These are phyloP conservation scores for Chaetomium globosum DNA, from an alignment of 2,329 filamentous ascomycete species.

Conservation along the genomic window DNA sequence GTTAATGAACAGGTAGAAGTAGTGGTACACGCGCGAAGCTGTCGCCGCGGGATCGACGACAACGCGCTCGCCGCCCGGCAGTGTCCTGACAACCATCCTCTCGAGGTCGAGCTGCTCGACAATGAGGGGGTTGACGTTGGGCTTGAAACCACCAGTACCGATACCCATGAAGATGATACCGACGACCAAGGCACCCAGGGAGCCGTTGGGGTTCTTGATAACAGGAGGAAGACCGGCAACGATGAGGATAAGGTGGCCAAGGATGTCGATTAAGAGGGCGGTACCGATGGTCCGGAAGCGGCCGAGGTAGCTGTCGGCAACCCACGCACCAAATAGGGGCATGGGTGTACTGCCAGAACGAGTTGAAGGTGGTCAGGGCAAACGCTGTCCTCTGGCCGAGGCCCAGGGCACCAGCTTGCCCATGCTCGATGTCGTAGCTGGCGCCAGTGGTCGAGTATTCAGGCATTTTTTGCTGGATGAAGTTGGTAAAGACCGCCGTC, in stretches of 20 bases:
- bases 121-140: slow-evolving; percentile 69
- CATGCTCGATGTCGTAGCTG: slow-evolving; percentile 37
- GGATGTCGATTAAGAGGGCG: slow-evolving; percentile 62
- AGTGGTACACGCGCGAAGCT: slow-evolving; percentile 64
- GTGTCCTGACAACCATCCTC: slow-evolving; percentile 56
- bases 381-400: slow-evolving; percentile 45
- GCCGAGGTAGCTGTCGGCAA: slow-evolving; percentile 62
- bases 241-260: slow-evolving; percentile 69
- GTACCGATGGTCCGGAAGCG: slow-evolving; percentile 68
- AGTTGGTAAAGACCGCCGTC: slow-evolving; percentile 66
- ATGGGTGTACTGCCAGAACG: slow-evolving; percentile 63
- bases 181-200: slow-evolving; percentile 65
- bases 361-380: slow-evolving; percentile 46
- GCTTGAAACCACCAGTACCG: slow-evolving; percentile 75
- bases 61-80: slow-evolving; percentile 61
- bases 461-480: slow-evolving; percentile 62
- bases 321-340: slow-evolving; percentile 57
- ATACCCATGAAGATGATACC: slow-evolving; percentile 57
- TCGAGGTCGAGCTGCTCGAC: slow-evolving; percentile 65
- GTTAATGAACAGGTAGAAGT: slow-evolving; percentile 75
- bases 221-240: slow-evolving; percentile 65
- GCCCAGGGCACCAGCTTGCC: slow-evolving; percentile 57
- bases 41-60: slow-evolving; percentile 68
- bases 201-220: slow-evolving; percentile 57
- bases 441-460: slow-evolving; percentile 58